These are phyloP conservation scores for Hydnum rufescens DNA, from an alignment of 768 basidiomycete genomes.

Conservation along the genomic window DNA sequence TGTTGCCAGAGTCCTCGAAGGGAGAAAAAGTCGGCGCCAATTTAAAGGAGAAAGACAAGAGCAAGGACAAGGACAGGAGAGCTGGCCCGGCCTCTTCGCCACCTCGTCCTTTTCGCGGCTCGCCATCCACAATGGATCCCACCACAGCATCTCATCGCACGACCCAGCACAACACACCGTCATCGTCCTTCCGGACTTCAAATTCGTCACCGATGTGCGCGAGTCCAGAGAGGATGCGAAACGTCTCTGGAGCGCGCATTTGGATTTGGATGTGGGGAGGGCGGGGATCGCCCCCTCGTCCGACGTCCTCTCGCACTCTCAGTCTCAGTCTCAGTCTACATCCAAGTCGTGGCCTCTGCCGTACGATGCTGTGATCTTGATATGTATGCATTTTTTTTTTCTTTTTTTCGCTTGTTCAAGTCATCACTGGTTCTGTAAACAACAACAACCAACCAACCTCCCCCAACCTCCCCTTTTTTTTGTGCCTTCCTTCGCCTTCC, in stretches of 20 bases:
- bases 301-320: no score
- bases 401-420: neutral
- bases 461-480: no score
- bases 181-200: slow-evolving; percentile 85
- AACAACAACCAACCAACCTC: no score
- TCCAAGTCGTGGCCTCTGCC: slow-evolving; percentile 64
- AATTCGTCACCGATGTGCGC: slow-evolving; percentile 53
- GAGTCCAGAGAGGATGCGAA: slow-evolving; percentile 44
- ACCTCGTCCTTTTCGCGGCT: slow-evolving; percentile 22
- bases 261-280: slow-evolving; percentile 35
- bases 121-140: slow-evolving; percentile 70
- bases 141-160: slow-evolving; percentile 49
- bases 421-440: neutral
- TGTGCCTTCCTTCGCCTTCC: no score
- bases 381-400: slow-evolving; percentile 40
- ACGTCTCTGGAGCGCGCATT: slow-evolving; percentile 40
- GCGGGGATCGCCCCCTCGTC: no score
- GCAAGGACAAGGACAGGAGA: no score
- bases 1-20: no score
- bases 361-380: slow-evolving; percentile 72
- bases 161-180: slow-evolving; percentile 50
- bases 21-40: no score
- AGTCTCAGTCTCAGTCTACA: slow-evolving; percentile 25
- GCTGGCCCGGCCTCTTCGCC: slow-evolving; percentile 11
- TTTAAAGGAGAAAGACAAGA: no score